Evolutionary conservation across 2,329 filamentous ascomycete species (phyloP), one percentile per base, ranked within the genome.

Genomic region (Xylaria sp.): DNA sequence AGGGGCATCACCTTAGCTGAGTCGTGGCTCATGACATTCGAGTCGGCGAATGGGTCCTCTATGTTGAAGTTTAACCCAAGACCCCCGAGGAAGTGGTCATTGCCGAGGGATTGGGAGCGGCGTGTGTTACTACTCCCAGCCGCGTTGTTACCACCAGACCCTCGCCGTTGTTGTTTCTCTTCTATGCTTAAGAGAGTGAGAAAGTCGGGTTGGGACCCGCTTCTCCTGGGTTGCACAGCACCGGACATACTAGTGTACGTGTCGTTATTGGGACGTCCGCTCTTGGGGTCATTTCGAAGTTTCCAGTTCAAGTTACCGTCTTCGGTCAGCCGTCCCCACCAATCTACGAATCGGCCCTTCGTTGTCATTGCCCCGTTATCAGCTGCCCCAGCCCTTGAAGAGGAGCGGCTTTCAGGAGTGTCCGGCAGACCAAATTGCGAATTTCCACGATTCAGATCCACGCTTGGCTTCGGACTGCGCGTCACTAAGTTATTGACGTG

Each of bases 401-500:
- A 80, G 53, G 77, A 81, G 37, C 81, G 80, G 67, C 81, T 84
- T 69, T 63, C 69, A 16, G 76, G 66, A 35, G 76, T 73, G 27
- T 72, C 72, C 2, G 76, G 75, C 5, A 78, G 75, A 13, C 81
- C 79, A 69, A 85, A 87, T 71, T 88, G 86, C 9, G 86, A 87
- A 71, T 84, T 86, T 6, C 85, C 84, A 57, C 84, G 80, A 75
- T 88, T 82, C 70, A 87, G 80, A 65, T 87, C 83, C 35, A 87
- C 82, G 55, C 79, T 81, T 2, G 82, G 78, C 9, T 77, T 75
- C 18, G 75, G 79, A 55, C 78, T 79, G 54, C 76, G 71, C 29
- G 71, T 66, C 67, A 80, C 69, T 51, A 81, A 62, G 27, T 74
- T 71, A 55, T 75, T 75, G 37, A 84, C 70, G 4, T 78, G 77